A percentile compares a stretch with the other conserved stretches of the same genome.
Conservation (phyloP, 2,329 filamentous ascomycete species). For the Fusarium sp. region DNA sequence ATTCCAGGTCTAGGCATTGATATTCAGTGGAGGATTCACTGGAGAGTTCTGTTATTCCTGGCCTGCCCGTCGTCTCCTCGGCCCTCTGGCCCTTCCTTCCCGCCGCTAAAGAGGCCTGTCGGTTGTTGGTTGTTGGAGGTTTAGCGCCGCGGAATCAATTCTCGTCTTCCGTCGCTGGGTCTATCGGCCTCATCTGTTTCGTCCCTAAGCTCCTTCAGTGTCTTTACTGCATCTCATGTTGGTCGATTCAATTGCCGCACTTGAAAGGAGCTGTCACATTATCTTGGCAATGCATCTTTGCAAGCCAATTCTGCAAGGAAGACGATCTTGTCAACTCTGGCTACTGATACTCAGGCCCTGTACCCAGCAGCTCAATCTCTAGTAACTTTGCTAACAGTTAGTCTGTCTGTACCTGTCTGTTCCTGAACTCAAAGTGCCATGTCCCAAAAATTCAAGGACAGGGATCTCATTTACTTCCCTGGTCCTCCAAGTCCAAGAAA, state of each 20-base stretch:
- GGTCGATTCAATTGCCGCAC: slow-evolving; percentile 8
- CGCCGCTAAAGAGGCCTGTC: slow-evolving; percentile 36
- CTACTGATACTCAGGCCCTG: background rate
- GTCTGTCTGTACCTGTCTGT: background rate
- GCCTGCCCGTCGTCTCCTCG: slow-evolving; percentile 17
- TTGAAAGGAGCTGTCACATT: background rate
- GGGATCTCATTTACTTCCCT: slow-evolving; percentile 11
- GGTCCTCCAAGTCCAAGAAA: background rate
- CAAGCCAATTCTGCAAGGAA: slow-evolving; percentile 7
- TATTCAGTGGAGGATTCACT: background rate
- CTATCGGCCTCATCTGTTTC: slow-evolving; percentile 16
- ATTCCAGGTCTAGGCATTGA: background rate
- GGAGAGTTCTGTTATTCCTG: background rate
- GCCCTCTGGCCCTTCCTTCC: slow-evolving; percentile 31
- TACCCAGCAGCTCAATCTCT: background rate
- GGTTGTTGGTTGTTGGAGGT: slow-evolving; percentile 14
- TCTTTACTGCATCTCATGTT: background rate
- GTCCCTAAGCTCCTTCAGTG: background rate
- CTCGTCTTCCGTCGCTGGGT: slow-evolving; percentile 17
- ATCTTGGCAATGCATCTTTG: slow-evolving; percentile 3
- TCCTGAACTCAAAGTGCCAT: slow-evolving; percentile 16
- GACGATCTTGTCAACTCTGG: background rate
- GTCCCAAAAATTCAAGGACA: slow-evolving; percentile 13
- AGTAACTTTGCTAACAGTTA: background rate
- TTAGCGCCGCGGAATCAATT: slow-evolving; percentile 35